Conservation (phyloP, 2,329 filamentous ascomycete species). For the Claviceps digitariae region DNA sequence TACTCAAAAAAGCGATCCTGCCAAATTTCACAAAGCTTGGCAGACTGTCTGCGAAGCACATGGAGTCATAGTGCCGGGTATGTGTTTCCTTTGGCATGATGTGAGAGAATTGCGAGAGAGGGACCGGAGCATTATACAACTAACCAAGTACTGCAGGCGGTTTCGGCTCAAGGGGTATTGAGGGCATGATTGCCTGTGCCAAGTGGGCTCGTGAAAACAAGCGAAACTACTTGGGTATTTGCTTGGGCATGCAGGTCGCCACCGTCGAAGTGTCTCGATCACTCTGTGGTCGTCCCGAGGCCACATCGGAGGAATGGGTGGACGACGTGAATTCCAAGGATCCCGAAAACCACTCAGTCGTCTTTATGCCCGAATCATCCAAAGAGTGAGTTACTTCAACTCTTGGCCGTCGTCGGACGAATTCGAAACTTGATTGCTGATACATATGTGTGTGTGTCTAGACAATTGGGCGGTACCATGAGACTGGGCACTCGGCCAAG, state of each 20-base stretch:
- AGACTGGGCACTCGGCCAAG: conserved; percentile 63
- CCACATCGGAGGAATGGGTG: conserved; percentile 42
- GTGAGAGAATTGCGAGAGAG: background rate
- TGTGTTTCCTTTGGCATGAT: background rate
- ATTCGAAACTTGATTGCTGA: too few species aligned
- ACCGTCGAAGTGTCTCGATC: conserved; percentile 80
- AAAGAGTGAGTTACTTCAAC: conserved; percentile 21
- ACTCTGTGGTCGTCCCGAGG: conserved; percentile 48
- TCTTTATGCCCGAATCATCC: conserved; percentile 76
- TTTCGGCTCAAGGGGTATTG: conserved; percentile 68
- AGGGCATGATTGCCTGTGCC: conserved; percentile 83
- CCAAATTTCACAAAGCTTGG: conserved; percentile 62
- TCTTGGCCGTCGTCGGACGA: too few species aligned
- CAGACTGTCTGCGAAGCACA: conserved; percentile 57
- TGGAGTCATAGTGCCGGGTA: conserved; percentile 32
- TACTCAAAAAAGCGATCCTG: conserved; percentile 47
- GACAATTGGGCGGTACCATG: conserved; percentile 70
- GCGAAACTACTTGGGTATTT: conserved; percentile 77
- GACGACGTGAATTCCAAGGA: conserved; percentile 15
- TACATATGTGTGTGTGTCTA: too few species aligned
- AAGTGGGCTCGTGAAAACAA: conserved; percentile 75
- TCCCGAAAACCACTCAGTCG: conserved; percentile 57
- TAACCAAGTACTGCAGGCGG: conserved; percentile 34
- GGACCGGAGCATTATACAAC: too few species aligned
- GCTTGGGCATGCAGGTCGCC: conserved; percentile 83